Base-by-base conservation (phyloP, 495 filamentous ascomycete genomes). In the Tuber brumale region DNA sequence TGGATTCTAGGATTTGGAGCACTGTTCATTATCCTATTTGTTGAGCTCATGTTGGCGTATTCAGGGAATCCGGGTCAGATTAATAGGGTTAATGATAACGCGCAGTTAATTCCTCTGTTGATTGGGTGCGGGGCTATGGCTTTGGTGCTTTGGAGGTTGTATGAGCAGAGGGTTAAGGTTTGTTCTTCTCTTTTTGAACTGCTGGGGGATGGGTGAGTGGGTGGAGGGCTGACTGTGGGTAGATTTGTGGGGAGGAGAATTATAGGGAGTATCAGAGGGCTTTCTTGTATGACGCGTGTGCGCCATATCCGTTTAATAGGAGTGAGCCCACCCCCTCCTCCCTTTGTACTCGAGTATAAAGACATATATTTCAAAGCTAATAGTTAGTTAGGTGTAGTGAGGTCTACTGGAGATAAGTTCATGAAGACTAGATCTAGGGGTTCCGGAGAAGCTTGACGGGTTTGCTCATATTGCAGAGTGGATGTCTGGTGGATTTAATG, bases 21-120 rank as follows among this genome's bases (percentile, higher is more conserved):
- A 10, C 57, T 66, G 3, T 66, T 66, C 57, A 12, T 66, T 31
- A 66, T 66, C 57, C 10, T 66, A 12, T 66, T 66, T 31, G 3
- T 66, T 66, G 57, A 66, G n/a, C 57, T 66, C 12, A 66, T 66
- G 57, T 31, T 66, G 57, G 57, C 57, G 14, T 66, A 66, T 66
- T 66, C 57, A 3, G 57, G 57, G 57, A 66, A 66, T 31, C 57
- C 57, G 12, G 57, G 5, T 31, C 57, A 66, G 12, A 66, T 66
- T 31, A 66, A 66, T 66, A 66, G 27, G 57, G 57, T 66, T 31
- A 66, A 66, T 31, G 57, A 66, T 31, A 66, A 66, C 31, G 57
- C 57, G 12, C 57, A 66, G n/a, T 31, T 66, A 18, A 31, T 66
- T 66, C 57, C 57, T 66, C 14, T 66, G n/a, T 18, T 66, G 57